Evolutionary conservation across 2,329 filamentous ascomycete species (phyloP).

Genomic region (Sarocladiaceae sp.): DNA sequence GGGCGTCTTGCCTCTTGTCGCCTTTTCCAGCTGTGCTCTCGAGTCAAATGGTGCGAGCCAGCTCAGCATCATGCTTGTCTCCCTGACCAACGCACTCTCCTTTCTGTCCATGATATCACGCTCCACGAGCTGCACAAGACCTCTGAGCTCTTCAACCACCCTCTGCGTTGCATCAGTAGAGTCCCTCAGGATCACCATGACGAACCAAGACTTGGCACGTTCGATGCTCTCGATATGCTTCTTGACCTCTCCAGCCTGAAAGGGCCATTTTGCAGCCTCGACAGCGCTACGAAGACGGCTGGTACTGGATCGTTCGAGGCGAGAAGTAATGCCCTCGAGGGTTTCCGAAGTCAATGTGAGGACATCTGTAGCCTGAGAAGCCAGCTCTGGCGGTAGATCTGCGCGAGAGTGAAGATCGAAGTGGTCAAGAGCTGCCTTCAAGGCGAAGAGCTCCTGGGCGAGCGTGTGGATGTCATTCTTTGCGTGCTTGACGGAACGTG

Average conservation of each 20-base stretch:
- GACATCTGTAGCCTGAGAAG: conserved; percentile 15
- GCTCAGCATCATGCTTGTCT: conserved; percentile 13
- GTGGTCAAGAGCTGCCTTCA: conserved; percentile 18
- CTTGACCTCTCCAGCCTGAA: conserved; percentile 14
- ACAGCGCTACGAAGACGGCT: conserved; percentile 13
- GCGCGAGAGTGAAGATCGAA: conserved; percentile 12
- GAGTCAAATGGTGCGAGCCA: conserved; percentile 17
- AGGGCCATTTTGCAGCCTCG: conserved; percentile 16
- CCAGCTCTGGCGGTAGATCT: neutral
- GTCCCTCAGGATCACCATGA: conserved; percentile 19
- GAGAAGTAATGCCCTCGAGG: conserved; percentile 14
- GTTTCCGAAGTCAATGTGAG: conserved; percentile 14
- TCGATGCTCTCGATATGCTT: conserved; percentile 17
- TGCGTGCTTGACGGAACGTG: conserved; percentile 15
- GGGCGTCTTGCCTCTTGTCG: conserved; percentile 13
- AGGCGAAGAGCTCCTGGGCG: conserved; percentile 19
- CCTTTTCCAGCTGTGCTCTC: conserved; percentile 13
- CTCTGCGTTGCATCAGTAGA: conserved; percentile 14
- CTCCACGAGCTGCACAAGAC: conserved; percentile 15
- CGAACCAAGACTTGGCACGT: conserved; percentile 19
- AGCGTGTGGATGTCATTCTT: conserved; percentile 18
- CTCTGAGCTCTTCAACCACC: conserved; percentile 17
- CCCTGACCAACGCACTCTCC: conserved; percentile 12
- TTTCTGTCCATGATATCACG: conserved; percentile 16
- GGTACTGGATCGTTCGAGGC: conserved; percentile 12